Base-by-base conservation (phyloP, 441 rosid genomes). In the Adansonia grandidieri region DNA sequence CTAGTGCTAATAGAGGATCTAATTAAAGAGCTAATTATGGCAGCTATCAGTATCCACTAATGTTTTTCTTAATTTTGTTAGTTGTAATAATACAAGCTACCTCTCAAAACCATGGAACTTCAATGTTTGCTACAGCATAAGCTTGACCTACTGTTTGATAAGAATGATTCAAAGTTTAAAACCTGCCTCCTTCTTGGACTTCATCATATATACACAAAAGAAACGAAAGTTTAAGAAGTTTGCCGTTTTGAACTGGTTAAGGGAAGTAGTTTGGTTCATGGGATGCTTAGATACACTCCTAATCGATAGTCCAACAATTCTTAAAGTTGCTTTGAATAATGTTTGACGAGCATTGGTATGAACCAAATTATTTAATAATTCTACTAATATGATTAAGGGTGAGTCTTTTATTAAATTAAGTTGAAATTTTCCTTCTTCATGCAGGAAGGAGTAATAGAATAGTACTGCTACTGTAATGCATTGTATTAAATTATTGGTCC, bases 51-150 rank as follows among this genome's bases (percentile, higher is more conserved):
- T 28, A 28, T 71, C 61, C 13, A 7, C 22, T 32, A 53, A 53
- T 53, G 20, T 14, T 71, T 8, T 71, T 1, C 75, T 71, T 32
- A 5, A 28, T n/a, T 71, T 71, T 71, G 15, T 50, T 70, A 7
- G 11, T 19, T 70, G 15, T 2, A 56, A 3, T 28, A 28, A 7
- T 11, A 48, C 71, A 42, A 66, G 71, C 15, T 70, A 70, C 40
- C 5, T 22, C 53, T 48, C n/a, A 13, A 11, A 69, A 69, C 19
- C 57, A 69, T 69, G 19, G 37, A 48, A 48, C 40, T 68, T 68
- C 15, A 66, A 19, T 5, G 37, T 45, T 68, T 67, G 72, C 7
- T 45, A 22, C 32, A 68, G 5, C 28, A 61, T 68, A 45, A 13
- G 54, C 37, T 68, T 47, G 56, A 6, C 40, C 28, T 67, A 67